Conservation (phyloP, 1,139 yeast genomes). For the Taphrina communis region DNA sequence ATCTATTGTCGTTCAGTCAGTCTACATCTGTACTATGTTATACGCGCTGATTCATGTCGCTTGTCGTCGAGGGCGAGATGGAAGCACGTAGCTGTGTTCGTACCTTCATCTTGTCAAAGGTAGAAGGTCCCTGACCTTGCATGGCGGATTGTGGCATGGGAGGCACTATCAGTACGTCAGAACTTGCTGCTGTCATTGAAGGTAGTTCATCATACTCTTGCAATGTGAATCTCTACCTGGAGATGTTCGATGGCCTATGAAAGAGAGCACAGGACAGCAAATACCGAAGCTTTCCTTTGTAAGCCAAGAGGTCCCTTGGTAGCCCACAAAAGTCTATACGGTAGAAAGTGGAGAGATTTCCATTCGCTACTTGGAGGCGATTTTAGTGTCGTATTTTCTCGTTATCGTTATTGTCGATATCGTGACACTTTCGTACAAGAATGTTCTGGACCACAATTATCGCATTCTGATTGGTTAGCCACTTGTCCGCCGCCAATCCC, state of each 20-base stretch:
- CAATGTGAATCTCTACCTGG: too few relatives aligned
- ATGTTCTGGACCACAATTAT: conserved; percentile 1
- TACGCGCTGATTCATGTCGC: too few relatives aligned
- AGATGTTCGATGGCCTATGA: background rate
- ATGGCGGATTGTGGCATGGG: conserved; percentile 39
- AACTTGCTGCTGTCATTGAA: background rate
- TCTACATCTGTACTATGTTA: too few relatives aligned
- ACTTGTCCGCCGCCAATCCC: background rate
- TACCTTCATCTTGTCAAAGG: conserved; percentile 41
- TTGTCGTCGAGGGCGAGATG: background rate
- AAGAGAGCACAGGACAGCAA: too few relatives aligned
- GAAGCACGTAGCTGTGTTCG: background rate
- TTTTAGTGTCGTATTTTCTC: background rate
- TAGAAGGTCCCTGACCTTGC: conserved; percentile 37
- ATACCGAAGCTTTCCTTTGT: too few relatives aligned
- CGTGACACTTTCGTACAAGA: background rate
- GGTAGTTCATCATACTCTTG: background rate
- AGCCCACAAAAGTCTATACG: background rate
- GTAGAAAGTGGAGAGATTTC: conserved; percentile 14
- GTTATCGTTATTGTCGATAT: background rate
- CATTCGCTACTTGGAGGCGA: background rate
- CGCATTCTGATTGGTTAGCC: background rate
- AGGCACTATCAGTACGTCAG: conserved; percentile 22
- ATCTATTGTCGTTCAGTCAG: conserved; percentile 60
- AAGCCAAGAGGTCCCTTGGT: too few relatives aligned